Base-by-base conservation (phyloP, 2,329 filamentous ascomycete species). In the Fusarium redolens region DNA sequence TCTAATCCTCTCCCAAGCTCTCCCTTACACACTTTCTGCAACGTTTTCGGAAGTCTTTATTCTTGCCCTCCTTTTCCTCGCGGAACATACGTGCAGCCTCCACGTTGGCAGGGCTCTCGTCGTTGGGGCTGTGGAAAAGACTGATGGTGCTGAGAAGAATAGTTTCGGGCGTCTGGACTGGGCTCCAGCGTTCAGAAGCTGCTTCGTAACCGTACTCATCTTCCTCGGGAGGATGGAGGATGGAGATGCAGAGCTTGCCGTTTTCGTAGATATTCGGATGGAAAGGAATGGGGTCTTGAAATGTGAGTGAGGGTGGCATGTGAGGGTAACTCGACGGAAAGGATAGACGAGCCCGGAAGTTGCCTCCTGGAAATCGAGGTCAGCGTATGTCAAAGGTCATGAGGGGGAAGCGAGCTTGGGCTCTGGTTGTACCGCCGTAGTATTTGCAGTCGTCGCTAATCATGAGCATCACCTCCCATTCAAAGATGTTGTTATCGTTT, bases 381-480 rank as follows among this genome's bases (percentile, higher is more conserved):
- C 45, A 75, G 73, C 66, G 37, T 61, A 62, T 38, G 44, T 45
- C 54, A 18, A 38, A 57, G 12, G n/a, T 30, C 18, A 56, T 67
- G 55, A 44, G 31, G 51, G 35, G 43, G 17, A 13, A 41, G 41
- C 30, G 12, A 38, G 38, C 35, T 41, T 38, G 58, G 18, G 44
- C 47, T 57, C 31, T 55, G 40, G 44, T 83, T 89, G 65, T 84
- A 96, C 95, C 95, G 78, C 95, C 95, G 78, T 98, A 98, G 82
- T 93, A 93, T 83, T 95, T 96, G 83, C 93, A 95, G 80, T 97
- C 95, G 77, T 98, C 95, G 71, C 91, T 94, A 74, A 98, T 96
- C 96, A 99, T 98, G 69, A 99, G 90, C 93, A 98, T 97, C 25
- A 98, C 95, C 83, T 98, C 95, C 96, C 96, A 99, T 85, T 97